Conservation (phyloP, 257 asterid genomes). For the Nicotiana obtusifolia region DNA sequence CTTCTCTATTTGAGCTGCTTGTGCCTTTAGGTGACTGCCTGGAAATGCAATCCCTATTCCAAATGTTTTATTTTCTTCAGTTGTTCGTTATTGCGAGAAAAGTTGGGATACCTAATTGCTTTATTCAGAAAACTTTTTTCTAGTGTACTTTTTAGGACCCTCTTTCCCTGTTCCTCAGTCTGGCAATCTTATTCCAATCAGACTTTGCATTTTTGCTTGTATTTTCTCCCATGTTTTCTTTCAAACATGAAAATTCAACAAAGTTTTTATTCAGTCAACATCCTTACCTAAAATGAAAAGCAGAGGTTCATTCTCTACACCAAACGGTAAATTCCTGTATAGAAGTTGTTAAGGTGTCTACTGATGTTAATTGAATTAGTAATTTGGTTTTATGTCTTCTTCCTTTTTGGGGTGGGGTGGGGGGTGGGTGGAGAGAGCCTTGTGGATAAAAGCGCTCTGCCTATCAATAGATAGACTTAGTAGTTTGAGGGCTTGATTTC, state of each 20-base stretch:
- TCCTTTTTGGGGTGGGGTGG: background rate
- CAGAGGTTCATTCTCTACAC: background rate
- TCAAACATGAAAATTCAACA: background rate
- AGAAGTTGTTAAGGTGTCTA: background rate
- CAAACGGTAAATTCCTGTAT: background rate
- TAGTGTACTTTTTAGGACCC: background rate
- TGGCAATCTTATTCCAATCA: background rate
- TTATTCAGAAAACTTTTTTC: background rate
- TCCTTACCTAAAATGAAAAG: background rate
- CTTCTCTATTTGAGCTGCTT: background rate
- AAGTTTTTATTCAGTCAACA: background rate
- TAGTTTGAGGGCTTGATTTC: background rate
- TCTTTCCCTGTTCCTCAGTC: background rate
- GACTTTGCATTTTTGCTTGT: background rate
- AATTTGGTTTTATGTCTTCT: background rate
- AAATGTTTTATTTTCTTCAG: background rate
- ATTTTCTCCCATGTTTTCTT: background rate
- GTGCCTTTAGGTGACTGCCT: slow-evolving; percentile 4
- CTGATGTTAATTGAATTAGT: background rate
- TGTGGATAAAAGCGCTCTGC: background rate
- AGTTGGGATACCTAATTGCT: background rate
- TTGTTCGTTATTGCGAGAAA: background rate
- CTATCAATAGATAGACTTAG: background rate
- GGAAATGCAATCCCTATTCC: background rate
- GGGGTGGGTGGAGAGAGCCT: background rate